Percentiles rank a stretch among this genome's conserved stretches.
Conservation (phyloP, 2,329 filamentous ascomycete species). For the Blumeria hordei region DNA sequence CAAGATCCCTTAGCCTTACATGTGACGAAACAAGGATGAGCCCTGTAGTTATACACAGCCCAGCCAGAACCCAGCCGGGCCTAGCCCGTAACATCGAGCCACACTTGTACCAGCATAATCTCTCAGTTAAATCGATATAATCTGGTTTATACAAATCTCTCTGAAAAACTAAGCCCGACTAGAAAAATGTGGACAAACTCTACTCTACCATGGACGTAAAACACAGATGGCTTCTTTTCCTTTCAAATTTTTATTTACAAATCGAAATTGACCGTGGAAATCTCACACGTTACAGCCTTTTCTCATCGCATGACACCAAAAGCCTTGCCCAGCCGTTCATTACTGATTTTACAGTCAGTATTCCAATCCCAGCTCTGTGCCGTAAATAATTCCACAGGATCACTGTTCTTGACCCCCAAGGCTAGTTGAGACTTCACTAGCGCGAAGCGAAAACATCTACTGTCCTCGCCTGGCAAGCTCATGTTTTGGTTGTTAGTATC, state of each 20-base stretch:
- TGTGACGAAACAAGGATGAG: too few relatives aligned
- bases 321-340: not conserved
- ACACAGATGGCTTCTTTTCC: not conserved
- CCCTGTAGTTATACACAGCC: too few relatives aligned
- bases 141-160: too few relatives aligned
- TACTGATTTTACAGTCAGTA: constrained; percentile 7
- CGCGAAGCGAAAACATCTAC: constrained; percentile 18
- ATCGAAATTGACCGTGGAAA: not conserved
- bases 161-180: too few relatives aligned
- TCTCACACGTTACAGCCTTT: not conserved
- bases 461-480: constrained; percentile 4
- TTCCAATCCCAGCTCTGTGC: constrained; percentile 34
- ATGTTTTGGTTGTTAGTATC: constrained; percentile 6
- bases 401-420: constrained; percentile 24
- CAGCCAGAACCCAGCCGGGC: too few relatives aligned
- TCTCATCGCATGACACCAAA: not conserved
- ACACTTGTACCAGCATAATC: too few relatives aligned
- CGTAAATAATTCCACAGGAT: constrained; percentile 29
- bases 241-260: not conserved
- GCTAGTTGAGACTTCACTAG: constrained; percentile 26
- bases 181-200: too few relatives aligned
- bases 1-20: too few relatives aligned
- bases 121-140: too few relatives aligned
- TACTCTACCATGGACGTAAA: not conserved
- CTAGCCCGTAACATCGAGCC: too few relatives aligned